Evolutionary conservation across 2,329 filamentous ascomycete species (phyloP).

Genomic region (Fragosphaeria purpurea): DNA sequence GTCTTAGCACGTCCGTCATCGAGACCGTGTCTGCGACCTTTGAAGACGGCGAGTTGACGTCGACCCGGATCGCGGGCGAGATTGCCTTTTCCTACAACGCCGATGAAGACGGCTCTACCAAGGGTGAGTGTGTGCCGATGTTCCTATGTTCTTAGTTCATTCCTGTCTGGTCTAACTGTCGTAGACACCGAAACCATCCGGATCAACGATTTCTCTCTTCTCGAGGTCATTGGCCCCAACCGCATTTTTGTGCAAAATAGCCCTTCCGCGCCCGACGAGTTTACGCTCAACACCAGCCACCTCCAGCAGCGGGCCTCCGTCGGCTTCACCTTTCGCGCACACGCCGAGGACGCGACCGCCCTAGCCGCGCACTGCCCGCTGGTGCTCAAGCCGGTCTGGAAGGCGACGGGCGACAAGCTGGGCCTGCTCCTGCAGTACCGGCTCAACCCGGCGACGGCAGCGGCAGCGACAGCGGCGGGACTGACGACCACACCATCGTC

Average conservation of each 20-base stretch:
- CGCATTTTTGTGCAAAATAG: constrained; percentile 75
- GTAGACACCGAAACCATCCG: constrained; percentile 57
- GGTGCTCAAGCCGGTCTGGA: constrained; percentile 67
- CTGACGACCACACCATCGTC: constrained; percentile 12
- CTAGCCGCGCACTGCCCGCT: constrained; percentile 57
- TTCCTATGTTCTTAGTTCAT: not conserved
- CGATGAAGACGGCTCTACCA: constrained; percentile 34
- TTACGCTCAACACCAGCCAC: constrained; percentile 62
- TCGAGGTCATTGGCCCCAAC: constrained; percentile 91
- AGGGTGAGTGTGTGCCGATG: constrained; percentile 30
- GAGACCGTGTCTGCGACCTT: constrained; percentile 86
- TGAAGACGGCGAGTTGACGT: constrained; percentile 60
- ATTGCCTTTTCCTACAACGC: constrained; percentile 76
- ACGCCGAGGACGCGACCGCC: constrained; percentile 47
- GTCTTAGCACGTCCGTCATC: constrained; percentile 79
- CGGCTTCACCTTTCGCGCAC: constrained; percentile 88
- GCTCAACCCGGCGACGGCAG: constrained; percentile 51
- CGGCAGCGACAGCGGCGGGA: constrained; percentile 13
- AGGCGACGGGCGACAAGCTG: constrained; percentile 73
- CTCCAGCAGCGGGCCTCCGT: constrained; percentile 62
- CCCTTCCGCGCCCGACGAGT: constrained; percentile 56
- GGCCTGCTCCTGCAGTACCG: constrained; percentile 77
- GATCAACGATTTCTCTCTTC: constrained; percentile 75
- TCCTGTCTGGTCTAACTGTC: not conserved
- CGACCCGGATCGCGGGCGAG: constrained; percentile 72